phyloP scores from a whole-genome alignment of 1,139 yeast genomes.

The Nakaseomyces bracarensis region DNA sequence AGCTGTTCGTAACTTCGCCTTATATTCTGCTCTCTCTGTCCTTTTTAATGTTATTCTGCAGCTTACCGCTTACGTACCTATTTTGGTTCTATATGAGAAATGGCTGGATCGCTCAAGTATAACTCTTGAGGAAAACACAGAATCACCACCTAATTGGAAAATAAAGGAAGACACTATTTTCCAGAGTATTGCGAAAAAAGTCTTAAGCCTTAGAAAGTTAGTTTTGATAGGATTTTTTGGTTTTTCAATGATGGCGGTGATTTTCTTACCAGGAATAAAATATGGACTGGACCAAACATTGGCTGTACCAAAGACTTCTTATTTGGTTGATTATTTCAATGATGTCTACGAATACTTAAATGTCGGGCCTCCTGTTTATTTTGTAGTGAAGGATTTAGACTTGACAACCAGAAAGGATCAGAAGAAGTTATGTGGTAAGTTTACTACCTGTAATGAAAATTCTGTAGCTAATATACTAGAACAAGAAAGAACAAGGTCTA shows the following conservation, averaged over 20 bases:
- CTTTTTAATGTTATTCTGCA: conserved; percentile 69
- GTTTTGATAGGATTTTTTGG: conserved; percentile 48
- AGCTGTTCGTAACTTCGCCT: conserved; percentile 87
- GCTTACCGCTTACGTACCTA: conserved; percentile 70
- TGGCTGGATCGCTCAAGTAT: conserved; percentile 6
- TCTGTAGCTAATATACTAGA: conserved; percentile 80
- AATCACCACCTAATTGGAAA: conserved; percentile 9
- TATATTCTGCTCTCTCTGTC: conserved; percentile 83
- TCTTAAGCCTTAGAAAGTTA: neutral
- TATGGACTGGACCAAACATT: conserved; percentile 83
- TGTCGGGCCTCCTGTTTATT: conserved; percentile 88
- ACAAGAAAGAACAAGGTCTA: conserved; percentile 69
- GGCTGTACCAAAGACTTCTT: conserved; percentile 79
- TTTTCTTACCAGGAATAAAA: conserved; percentile 58
- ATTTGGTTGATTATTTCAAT: conserved; percentile 68
- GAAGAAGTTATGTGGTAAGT: conserved; percentile 75
- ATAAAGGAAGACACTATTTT: conserved; percentile 33
- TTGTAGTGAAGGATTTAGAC: conserved; percentile 61
- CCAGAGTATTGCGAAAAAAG: conserved; percentile 21
- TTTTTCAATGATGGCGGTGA: conserved; percentile 60
- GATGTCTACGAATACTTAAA: conserved; percentile 66
- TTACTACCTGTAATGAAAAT: conserved; percentile 69
- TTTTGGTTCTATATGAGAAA: conserved; percentile 37
- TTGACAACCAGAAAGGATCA: conserved; percentile 55
- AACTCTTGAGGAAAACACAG: conserved; percentile 9